Base-by-base conservation (phyloP, 805 yeast genomes). In the Saitoella complicata region DNA sequence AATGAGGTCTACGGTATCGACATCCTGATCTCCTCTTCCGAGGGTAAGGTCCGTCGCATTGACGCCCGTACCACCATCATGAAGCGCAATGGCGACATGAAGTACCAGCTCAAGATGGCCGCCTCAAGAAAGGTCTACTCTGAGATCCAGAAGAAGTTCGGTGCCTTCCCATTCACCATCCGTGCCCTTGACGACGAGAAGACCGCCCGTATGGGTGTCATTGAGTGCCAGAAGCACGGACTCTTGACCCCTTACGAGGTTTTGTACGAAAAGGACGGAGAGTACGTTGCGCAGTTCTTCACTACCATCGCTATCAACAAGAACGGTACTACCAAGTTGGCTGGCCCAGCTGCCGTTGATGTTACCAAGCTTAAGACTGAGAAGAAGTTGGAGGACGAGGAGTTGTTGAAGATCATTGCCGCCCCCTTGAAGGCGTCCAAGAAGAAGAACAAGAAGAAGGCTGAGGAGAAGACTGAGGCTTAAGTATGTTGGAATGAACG, bases 1-100 rank as follows among this genome's bases (percentile, higher is more conserved):
- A 76, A 76, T 58, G 85, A 80, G 59, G 88, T 81, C 34, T 80
- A 73, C 58, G 88, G 88, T 43, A 66, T 80, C 53, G 88, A 80
- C 58, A 71, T 80, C 49, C 68, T 81, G 49, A 67, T 80, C 50
- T 71, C 82, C 29, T 70, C 80, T 38, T 72, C 80, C 5, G 80
- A 73, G 41, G 85, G 88, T 50, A 78, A 78, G 66, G 80, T 77
- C 8, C 11, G 42, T 35, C 33, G 31, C 34, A 31, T 76, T 45
- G 73, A 75, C 53, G 67, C 70, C 57, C 72, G 72, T 57, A 80
- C 88, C 51, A 71, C 84, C 41, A 68, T 81, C 53, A 80, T 72
- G 71, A 80, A 80, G 64, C 70, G 78, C 61, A 76, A 82, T 42
- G 84, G 83, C 53, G 71, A 67, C 58, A 51, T 50, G 40, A 68